Evolutionary conservation across 768 basidiomycete genomes (phyloP).

Genomic region (Suillus bovinus): DNA sequence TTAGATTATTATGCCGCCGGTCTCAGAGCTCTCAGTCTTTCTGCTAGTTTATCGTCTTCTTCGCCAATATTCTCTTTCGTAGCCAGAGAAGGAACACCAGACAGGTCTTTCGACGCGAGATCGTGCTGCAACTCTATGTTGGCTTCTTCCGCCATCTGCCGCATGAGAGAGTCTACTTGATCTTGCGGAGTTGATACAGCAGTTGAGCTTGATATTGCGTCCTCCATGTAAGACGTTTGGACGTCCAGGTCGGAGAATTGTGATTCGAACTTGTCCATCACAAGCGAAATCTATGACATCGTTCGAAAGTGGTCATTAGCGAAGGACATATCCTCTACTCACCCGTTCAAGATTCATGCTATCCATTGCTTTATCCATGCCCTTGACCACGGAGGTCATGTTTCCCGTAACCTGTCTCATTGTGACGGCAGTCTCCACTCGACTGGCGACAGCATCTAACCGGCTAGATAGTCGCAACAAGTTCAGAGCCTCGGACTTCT

Average conservation of each 20-base stretch:
- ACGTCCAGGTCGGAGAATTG: constrained; percentile 98
- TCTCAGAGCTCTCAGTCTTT: constrained; percentile 84
- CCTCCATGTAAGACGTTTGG: constrained; percentile 97
- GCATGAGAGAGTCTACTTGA: constrained; percentile 90
- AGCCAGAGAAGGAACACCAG: constrained; percentile 57
- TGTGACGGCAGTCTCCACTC: constrained; percentile 97
- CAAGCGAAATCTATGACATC: constrained; percentile 78
- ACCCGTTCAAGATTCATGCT: constrained; percentile 98
- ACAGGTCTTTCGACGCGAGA: constrained; percentile 64
- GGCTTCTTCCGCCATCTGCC: constrained; percentile 95
- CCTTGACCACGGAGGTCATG: constrained; percentile 94
- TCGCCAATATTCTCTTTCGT: constrained; percentile 58
- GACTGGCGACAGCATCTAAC: constrained; percentile 94
- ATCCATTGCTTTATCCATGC: constrained; percentile 99
- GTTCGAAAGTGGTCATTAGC: neutral
- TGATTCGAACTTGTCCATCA: constrained; percentile 99
- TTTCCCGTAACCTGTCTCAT: constrained; percentile 96
- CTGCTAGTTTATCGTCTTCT: constrained; percentile 81
- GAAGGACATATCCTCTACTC: constrained; percentile 27
- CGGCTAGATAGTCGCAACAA: constrained; percentile 86
- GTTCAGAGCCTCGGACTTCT: constrained; percentile 95
- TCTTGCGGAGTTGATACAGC: constrained; percentile 95
- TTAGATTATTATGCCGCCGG: constrained; percentile 56
- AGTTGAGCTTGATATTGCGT: constrained; percentile 90
- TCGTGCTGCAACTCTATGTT: constrained; percentile 95